phyloP scores from a whole-genome alignment of 768 basidiomycete species.

The Termitomyces sp. region DNA sequence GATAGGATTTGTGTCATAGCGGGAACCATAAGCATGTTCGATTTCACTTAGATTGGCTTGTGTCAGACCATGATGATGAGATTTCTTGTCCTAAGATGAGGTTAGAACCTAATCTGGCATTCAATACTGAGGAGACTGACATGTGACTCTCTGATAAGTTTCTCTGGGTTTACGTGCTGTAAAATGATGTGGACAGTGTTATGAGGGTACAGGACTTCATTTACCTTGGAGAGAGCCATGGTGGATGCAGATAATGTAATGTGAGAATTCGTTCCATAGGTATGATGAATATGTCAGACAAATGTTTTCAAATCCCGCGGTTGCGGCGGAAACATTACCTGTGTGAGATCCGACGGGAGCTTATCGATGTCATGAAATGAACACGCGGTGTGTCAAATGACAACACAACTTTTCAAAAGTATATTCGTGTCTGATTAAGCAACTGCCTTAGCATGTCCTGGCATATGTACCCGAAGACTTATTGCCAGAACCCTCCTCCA shows the following conservation, averaged over 20 bases:
- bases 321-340: neutral
- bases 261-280: neutral
- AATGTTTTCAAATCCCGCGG: neutral
- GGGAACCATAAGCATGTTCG: conserved; percentile 49
- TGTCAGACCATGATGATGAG: conserved; percentile 29
- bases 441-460: conserved; percentile 47
- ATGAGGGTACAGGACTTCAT: neutral
- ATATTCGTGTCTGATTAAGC: conserved; percentile 11
- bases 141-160: conserved; percentile 54
- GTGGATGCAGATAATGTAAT: conserved; percentile 7
- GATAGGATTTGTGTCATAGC: conserved; percentile 57
- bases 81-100: conserved; percentile 39
- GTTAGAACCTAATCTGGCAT: neutral
- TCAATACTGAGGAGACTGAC: conserved; percentile 21
- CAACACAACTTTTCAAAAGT: neutral
- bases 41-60: conserved; percentile 26
- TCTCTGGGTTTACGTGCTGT: conserved; percentile 66
- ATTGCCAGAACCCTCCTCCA: conserved; percentile 45
- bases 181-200: conserved; percentile 1
- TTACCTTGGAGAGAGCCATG: conserved; percentile 63
- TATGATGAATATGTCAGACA: neutral
- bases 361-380: neutral
- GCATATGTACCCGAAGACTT: conserved; percentile 59
- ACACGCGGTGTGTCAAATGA: neutral
- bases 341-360: neutral